Percentiles rank a stretch among this genome's conserved stretches.
These are phyloP conservation scores for Blastobotrys attinorum DNA, from an alignment of 805 yeast genomes.

Conservation along the genomic window DNA sequence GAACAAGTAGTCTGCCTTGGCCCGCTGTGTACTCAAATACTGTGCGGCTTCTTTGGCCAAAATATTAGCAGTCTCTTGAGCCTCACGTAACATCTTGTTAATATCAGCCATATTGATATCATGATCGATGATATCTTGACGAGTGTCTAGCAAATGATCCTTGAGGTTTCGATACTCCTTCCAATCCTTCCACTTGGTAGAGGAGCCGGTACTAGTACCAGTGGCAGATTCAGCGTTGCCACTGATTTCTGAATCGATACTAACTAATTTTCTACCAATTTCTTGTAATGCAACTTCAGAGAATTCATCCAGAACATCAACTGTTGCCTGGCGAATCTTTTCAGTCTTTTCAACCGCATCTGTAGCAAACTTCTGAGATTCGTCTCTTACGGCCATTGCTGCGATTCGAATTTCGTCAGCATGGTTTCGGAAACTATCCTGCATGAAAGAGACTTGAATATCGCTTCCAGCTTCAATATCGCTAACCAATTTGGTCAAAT, in stretches of 20 bases:
- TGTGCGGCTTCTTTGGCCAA: constrained; percentile 39
- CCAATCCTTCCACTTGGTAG: constrained; percentile 30
- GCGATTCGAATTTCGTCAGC: constrained; percentile 19
- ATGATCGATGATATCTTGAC: constrained; percentile 36
- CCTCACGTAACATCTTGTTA: constrained; percentile 32
- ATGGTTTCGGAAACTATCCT: constrained; percentile 14
- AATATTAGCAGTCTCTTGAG: constrained; percentile 37
- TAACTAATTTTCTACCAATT: constrained; percentile 34
- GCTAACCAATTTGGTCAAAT: constrained; percentile 11
- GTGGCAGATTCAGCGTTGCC: constrained; percentile 3
- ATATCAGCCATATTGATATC: constrained; percentile 33
- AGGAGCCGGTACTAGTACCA: neutral
- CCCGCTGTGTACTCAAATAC: constrained; percentile 21
- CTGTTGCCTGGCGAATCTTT: constrained; percentile 25
- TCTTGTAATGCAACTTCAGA: constrained; percentile 39
- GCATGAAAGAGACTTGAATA: constrained; percentile 14
- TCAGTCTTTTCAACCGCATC: constrained; percentile 18
- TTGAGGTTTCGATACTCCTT: constrained; percentile 37
- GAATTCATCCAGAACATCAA: constrained; percentile 42
- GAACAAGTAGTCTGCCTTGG: constrained; percentile 18
- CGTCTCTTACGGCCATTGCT: constrained; percentile 20
- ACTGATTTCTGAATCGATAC: constrained; percentile 11
- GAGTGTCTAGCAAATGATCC: constrained; percentile 32
- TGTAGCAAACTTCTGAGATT: constrained; percentile 17
- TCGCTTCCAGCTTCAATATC: constrained; percentile 10